A percentile compares a stretch with the other conserved stretches of the same genome.
phyloP scores from a whole-genome alignment of 257 asterid genomes.

The Jasminum sambac region DNA sequence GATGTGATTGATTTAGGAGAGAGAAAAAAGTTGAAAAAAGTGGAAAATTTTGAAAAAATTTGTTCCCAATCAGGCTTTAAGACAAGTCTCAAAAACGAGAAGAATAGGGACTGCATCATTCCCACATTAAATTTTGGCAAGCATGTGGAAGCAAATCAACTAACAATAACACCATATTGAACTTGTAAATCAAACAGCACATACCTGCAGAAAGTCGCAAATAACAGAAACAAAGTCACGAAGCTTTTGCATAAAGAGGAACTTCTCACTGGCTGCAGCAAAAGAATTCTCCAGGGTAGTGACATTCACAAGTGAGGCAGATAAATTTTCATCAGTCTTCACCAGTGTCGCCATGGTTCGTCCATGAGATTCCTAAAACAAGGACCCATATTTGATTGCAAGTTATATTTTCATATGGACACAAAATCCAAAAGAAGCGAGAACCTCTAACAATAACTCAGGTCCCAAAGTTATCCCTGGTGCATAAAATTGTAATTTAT shows the following conservation, averaged over 20 bases:
- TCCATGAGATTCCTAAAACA: conserved; percentile 72
- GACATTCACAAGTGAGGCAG: conserved; percentile 73
- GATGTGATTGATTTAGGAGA: too few species aligned
- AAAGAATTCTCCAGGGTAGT: conserved; percentile 68
- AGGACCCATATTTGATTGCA: conserved; percentile 18
- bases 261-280: conserved; percentile 94
- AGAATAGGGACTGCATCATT: conserved; percentile 11
- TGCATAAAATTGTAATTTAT: neutral
- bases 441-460: neutral
- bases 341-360: conserved; percentile 54
- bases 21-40: too few species aligned
- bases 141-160: conserved; percentile 21
- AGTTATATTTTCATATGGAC: neutral
- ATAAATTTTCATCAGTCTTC: conserved; percentile 73
- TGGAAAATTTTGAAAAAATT: too few species aligned
- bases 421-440: conserved; percentile 3
- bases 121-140: conserved; percentile 19
- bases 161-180: conserved; percentile 24
- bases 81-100: conserved; percentile 5
- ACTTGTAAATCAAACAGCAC: conserved; percentile 42
- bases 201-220: conserved; percentile 95
- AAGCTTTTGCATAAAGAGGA: conserved; percentile 98
- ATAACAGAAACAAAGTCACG: conserved; percentile 94
- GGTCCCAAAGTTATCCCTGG: neutral
- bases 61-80: too few species aligned